These are phyloP conservation scores for Spathaspora passalidarum DNA, from an alignment of 805 yeast genomes.

Conservation along the genomic window DNA sequence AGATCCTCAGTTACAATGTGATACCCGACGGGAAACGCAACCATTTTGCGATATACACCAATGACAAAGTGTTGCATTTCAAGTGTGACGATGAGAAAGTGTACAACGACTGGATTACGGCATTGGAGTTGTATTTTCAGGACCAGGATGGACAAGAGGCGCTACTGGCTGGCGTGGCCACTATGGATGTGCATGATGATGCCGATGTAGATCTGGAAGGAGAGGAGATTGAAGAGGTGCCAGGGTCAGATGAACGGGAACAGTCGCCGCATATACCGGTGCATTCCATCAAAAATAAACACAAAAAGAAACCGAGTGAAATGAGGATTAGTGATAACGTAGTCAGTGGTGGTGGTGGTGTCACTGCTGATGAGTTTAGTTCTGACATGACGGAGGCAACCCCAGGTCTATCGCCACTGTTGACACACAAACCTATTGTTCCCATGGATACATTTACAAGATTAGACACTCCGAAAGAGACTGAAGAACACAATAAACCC, in stretches of 20 bases:
- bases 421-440: too few relatives aligned
- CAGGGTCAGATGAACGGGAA: background rate
- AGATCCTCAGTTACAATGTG: conserved; percentile 16
- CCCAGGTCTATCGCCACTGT: background rate
- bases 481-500: background rate
- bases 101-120: conserved; percentile 15
- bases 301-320: too few relatives aligned
- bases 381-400: conserved; percentile 1
- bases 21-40: conserved; percentile 13
- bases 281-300: conserved; percentile 2
- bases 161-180: background rate
- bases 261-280: background rate
- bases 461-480: background rate
- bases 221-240: conserved; percentile 2
- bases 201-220: conserved; percentile 3
- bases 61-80: conserved; percentile 19
- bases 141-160: background rate
- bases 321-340: too few relatives aligned
- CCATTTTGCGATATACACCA: conserved; percentile 24
- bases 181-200: conserved; percentile 2
- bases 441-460: background rate
- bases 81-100: conserved; percentile 9
- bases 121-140: conserved; percentile 7
- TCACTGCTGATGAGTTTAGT: conserved; percentile 3
- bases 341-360: background rate